phyloP scores from a whole-genome alignment of 2,329 filamentous ascomycete species.

The Talaromyces sp. region DNA sequence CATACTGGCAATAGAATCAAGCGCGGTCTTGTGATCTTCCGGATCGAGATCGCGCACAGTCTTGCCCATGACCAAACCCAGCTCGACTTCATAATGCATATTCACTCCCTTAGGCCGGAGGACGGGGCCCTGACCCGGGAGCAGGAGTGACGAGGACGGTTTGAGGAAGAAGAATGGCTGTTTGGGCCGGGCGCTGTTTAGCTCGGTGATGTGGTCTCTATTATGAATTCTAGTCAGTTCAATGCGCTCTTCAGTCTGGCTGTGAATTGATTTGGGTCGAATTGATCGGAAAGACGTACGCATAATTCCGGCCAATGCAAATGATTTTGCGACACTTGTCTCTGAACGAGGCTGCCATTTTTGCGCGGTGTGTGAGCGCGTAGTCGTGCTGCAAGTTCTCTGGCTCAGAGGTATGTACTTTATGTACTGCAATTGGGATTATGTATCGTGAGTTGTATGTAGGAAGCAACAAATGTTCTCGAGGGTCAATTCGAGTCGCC shows the following conservation, averaged over 20 bases:
- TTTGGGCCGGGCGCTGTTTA: conserved; percentile 80
- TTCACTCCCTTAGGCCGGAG: conserved; percentile 76
- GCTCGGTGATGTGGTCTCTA: conserved; percentile 88
- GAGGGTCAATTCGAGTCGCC: background rate
- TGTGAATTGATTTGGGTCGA: background rate
- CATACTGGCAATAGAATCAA: conserved; percentile 73
- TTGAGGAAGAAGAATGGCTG: conserved; percentile 99
- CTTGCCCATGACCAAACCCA: conserved; percentile 84
- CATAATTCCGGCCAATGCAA: conserved; percentile 95
- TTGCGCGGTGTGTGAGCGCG: background rate
- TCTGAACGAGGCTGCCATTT: conserved; percentile 39
- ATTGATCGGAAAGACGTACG: conserved; percentile 50
- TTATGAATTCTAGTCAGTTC: background rate
- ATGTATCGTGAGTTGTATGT: background rate
- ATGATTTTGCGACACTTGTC: conserved; percentile 66
- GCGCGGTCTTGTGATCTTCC: conserved; percentile 66
- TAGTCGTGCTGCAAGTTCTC: background rate
- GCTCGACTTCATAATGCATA: conserved; percentile 91
- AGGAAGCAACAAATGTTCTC: background rate
- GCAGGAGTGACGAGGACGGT: conserved; percentile 77
- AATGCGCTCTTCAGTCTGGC: background rate
- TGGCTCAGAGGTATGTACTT: background rate
- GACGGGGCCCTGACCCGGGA: conserved; percentile 71
- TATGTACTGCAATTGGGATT: background rate
- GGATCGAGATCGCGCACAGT: conserved; percentile 67